These are phyloP conservation scores for Aspergillus pseudoviridinutans DNA, from an alignment of 2,329 filamentous ascomycete genomes.

Conservation along the genomic window DNA sequence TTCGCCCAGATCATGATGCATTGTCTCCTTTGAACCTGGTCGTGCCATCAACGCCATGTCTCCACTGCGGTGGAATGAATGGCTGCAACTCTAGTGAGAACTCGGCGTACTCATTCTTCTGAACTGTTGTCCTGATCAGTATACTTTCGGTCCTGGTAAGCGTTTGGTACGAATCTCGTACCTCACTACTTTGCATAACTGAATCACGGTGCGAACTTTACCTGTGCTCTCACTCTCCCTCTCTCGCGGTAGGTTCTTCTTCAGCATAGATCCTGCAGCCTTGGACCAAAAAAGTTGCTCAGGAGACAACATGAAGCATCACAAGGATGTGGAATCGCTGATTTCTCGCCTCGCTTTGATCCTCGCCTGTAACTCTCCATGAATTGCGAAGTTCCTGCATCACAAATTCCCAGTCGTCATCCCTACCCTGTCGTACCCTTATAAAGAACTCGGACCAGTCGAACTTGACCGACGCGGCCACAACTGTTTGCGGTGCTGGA, in stretches of 20 bases:
- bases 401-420: constrained; percentile 14
- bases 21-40: too few species aligned
- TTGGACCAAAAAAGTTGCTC: neutral
- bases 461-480: constrained; percentile 18
- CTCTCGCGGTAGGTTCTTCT: neutral
- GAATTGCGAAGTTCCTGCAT: constrained; percentile 11
- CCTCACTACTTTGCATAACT: neutral
- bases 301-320: constrained; percentile 11
- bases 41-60: too few species aligned
- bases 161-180: too few species aligned
- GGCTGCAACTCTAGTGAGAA: too few species aligned
- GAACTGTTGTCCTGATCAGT: neutral
- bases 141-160: neutral
- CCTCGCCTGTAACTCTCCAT: constrained; percentile 8
- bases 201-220: neutral
- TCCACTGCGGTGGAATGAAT: too few species aligned
- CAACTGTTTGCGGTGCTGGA: neutral
- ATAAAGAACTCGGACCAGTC: constrained; percentile 18
- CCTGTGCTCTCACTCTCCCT: neutral
- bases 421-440: constrained; percentile 14
- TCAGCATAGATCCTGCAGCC: neutral
- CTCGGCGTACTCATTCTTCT: neutral
- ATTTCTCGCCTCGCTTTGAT: neutral
- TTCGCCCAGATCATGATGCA: too few species aligned
- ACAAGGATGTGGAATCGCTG: constrained; percentile 13